Evolutionary conservation across 495 filamentous ascomycete species (phyloP), one percentile per base, ranked within the genome.

Genomic region (Aspergillus saccharolyticus): DNA sequence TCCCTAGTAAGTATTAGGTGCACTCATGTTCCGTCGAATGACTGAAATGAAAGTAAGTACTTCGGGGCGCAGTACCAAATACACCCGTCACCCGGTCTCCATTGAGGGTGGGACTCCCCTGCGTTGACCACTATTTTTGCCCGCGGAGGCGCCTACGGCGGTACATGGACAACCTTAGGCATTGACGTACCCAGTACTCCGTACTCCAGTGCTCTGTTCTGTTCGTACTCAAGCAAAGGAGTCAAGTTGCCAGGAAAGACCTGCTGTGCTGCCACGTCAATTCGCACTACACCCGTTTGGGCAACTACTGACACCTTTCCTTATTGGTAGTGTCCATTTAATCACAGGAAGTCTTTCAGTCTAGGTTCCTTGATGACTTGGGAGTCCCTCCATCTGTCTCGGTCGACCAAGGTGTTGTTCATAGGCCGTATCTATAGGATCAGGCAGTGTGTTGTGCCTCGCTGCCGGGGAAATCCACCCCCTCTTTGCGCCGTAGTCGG

Each of bases 211-310:
- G 9, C 25, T 28, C 25, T 4, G 25, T 28, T 9, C 3, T 16
- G 19, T 48, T 42, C 18, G 44, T 52, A 20, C 42, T 15, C 21
- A 42, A 21, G 21, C 47, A 6, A 15, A 21, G 21, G 39, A 48
- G 30, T 55, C 33, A 52, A 46, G 44, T 47, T 50, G 25, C 19
- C 53, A 56, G 47, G 52, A 52, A 43, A 54, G 55, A 52, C 56
- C 55, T 48, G 24, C 52, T 64, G 52, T 48, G 33, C 58, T 65
- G 65, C 65, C 65, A 68, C 65, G 65, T 68, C 61, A 63, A 59
- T 54, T 54, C 56, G 42, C 58, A 55, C 61, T 60, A 61, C 60
- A 59, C 63, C 60, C 60, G 50, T 59, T 63, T 51, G 55, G 63
- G 63, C 16, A 15, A 39, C 14, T 39, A 9, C 33, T 43, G 28